Base-by-base conservation (phyloP, 495 filamentous ascomycete genomes). In the Annulohypoxylon stygium region DNA sequence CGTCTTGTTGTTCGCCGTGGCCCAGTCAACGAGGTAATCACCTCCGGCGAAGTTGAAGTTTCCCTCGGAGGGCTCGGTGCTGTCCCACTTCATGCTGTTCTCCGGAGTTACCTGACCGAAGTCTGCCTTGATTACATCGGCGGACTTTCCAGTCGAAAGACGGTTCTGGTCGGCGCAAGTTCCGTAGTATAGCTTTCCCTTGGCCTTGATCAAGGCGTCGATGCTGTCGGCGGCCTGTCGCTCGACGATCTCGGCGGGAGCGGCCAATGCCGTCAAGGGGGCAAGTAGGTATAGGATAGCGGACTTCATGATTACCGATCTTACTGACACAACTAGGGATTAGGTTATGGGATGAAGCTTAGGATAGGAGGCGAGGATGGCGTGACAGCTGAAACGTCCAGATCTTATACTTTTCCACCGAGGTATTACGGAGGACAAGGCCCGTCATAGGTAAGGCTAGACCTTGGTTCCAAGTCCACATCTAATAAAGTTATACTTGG, bases 31-130 rank as follows among this genome's bases (percentile, higher is more conserved):
- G 12, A 90, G 84, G 79, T 83, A 84, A 78, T 90, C 88, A 48
- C 85, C 83, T 34, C 79, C 75, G 25, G 70, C 79, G 71, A 86
- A 88, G 70, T 78, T 87, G 84, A 87, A 90, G 14, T 45, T 70
- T 45, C 84, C 84, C 70, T 81, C 78, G 20, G 78, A 79, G 18
- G 80, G 68, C 73, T 90, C 81, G 59, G 84, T 84, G 45, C 82
- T 63, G 71, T 88, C 84, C 87, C 86, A 90, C 79, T 90, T 90
- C 87, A 91, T 89, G 79, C 83, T 87, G 83, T 91, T 91, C 85
- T 91, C 90, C 16, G 88, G 88, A 4, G 89, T 91, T 33, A 91
- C 82, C 69, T 85, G 83, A 36, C 89, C 89, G 67, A 92, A 91
- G 75, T 90, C 83, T 43, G 85, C 80, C 69, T 86, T 81, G 72